Percentiles rank a stretch among this genome's conserved stretches.
phyloP scores from a whole-genome alignment of 2,329 filamentous ascomycete species.

The Erysiphe neolycopersici region DNA sequence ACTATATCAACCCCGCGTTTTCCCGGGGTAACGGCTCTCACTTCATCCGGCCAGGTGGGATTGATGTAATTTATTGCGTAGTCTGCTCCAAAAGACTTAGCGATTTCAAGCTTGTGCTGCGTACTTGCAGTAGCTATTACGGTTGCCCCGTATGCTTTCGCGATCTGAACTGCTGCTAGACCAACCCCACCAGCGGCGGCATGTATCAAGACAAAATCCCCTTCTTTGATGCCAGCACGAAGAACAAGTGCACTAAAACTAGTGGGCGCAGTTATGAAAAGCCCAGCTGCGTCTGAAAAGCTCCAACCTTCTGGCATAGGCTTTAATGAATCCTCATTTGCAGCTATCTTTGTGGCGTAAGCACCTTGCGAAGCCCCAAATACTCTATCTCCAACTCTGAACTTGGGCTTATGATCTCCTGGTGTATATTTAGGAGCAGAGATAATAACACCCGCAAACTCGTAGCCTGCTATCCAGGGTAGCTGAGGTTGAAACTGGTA shows the following conservation, averaged over 20 bases:
- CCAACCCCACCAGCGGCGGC: conserved; percentile 84
- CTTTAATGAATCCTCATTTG: conserved; percentile 37
- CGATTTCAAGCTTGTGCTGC: conserved; percentile 52
- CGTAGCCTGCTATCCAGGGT: conserved; percentile 65
- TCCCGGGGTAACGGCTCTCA: conserved; percentile 53
- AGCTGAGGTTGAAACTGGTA: conserved; percentile 75
- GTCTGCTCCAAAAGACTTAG: conserved; percentile 59
- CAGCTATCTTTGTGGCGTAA: conserved; percentile 52
- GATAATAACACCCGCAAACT: conserved; percentile 61
- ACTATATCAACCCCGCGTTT: conserved; percentile 59
- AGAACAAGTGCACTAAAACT: conserved; percentile 63
- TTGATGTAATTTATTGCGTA: conserved; percentile 53
- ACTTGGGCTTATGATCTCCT: conserved; percentile 25
- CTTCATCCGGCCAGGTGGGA: conserved; percentile 32
- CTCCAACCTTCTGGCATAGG: conserved; percentile 60
- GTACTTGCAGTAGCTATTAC: conserved; percentile 85
- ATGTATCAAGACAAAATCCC: conserved; percentile 43
- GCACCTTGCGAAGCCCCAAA: conserved; percentile 73
- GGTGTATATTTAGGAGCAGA: conserved; percentile 28
- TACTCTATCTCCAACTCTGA: conserved; percentile 53
- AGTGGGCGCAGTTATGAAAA: conserved; percentile 83
- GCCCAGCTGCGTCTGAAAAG: conserved; percentile 58
- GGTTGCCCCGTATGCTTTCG: conserved; percentile 71
- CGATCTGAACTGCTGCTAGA: conserved; percentile 73
- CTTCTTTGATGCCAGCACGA: conserved; percentile 47